These are phyloP conservation scores for Zygosaccharomyces siamensis DNA, from an alignment of 805 yeast species.

Conservation along the genomic window DNA sequence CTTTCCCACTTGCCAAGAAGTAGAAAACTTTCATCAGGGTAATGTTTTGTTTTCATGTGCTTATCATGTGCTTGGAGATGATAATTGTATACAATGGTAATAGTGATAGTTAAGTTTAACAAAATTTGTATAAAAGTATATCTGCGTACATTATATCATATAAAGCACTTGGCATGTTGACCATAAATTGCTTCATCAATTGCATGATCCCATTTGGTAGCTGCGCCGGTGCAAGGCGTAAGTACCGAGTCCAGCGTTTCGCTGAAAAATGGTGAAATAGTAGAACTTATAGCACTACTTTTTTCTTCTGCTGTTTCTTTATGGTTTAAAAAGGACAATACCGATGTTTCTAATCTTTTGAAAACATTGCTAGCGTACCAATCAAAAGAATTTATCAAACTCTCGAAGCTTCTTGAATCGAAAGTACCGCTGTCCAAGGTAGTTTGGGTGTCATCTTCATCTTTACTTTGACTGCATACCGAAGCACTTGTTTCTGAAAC, in stretches of 20 bases:
- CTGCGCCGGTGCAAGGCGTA: conserved; percentile 4
- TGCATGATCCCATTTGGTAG: background rate
- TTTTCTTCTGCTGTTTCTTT: background rate
- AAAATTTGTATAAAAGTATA: conserved; percentile 1
- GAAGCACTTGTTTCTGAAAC: background rate
- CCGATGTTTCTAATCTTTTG: conserved; percentile 9
- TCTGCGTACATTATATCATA: conserved; percentile 1
- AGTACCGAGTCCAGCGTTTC: background rate
- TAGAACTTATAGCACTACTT: background rate
- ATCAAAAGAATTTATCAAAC: background rate
- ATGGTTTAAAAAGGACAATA: conserved; percentile 8
- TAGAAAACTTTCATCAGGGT: background rate
- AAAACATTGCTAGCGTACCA: conserved; percentile 8
- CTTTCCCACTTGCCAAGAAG: background rate
- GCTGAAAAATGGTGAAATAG: conserved; percentile 1
- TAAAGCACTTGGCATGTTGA: conserved; percentile 13
- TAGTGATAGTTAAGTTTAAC: background rate
- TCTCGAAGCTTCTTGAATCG: background rate
- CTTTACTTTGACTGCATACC: background rate
- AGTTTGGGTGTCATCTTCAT: background rate
- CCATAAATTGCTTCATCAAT: conserved; percentile 10
- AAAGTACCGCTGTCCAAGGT: background rate
- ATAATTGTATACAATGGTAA: background rate
- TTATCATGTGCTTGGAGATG: background rate
- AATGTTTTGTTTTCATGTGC: background rate